A percentile compares a stretch with the other conserved stretches of the same genome.
Evolutionary conservation across 371 early-diverging fungal species (phyloP).

Genomic region (Choanephora cucurbitarum): DNA sequence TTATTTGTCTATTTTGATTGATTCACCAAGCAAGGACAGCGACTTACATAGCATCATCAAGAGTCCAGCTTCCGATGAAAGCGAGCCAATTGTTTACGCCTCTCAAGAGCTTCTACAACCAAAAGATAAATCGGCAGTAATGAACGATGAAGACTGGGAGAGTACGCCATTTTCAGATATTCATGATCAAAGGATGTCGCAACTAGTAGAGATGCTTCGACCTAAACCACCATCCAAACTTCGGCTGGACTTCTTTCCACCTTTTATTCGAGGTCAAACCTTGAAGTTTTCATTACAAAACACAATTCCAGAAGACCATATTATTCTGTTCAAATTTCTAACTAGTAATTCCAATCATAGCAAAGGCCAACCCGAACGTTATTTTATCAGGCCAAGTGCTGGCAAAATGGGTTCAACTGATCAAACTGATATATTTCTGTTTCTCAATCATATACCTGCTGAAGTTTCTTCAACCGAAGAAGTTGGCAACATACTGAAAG

Average conservation of each 20-base stretch:
- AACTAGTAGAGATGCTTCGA: conserved; percentile 6
- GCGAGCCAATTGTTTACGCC: conserved; percentile 15
- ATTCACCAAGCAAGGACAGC: conserved; percentile 6
- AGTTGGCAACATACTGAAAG: conserved; percentile 18
- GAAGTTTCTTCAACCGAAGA: conserved; percentile 7
- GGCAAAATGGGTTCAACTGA: conserved; percentile 35
- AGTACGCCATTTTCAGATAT: not conserved
- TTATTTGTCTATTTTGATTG: conserved; percentile 32
- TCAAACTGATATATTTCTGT: conserved; percentile 38
- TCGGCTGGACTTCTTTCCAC: conserved; percentile 25
- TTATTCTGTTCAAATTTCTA: conserved; percentile 47
- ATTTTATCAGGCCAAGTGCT: conserved; percentile 49
- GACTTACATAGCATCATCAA: conserved; percentile 21
- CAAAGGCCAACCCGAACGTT: conserved; percentile 31
- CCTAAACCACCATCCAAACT: conserved; percentile 2
- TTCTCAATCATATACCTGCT: conserved; percentile 42
- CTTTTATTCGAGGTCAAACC: conserved; percentile 41
- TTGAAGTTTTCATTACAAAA: conserved; percentile 37
- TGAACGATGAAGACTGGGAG: not conserved
- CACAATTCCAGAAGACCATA: conserved; percentile 44
- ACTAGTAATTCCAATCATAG: conserved; percentile 28
- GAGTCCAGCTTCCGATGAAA: conserved; percentile 13
- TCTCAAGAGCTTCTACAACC: conserved; percentile 1
- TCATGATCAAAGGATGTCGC: conserved; percentile 13
- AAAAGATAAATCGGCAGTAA: not conserved